Evolutionary conservation across 257 asterid genomes (phyloP), one percentile per base, ranked within the genome.

Genomic region (Striga asiatica): DNA sequence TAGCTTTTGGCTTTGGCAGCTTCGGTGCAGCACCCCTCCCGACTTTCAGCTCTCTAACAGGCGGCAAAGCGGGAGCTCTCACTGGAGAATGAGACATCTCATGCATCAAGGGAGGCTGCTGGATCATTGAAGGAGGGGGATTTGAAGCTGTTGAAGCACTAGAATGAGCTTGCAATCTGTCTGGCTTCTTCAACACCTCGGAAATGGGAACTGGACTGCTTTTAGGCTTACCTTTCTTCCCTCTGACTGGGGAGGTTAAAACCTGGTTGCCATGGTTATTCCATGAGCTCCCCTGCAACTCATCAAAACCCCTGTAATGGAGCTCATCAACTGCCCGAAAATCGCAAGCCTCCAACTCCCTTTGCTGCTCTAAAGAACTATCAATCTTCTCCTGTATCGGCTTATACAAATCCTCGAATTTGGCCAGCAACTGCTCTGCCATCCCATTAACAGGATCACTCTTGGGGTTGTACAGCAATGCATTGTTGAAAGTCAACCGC

Each of bases 1-100:
- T 92, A 0, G 99, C 99, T 67, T 88, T 77, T 0, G 99, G 99
- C 72, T 92, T 92, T 0, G 98, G 95, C 75, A 28, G 88, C 81
- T 81, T 92, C 41, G 56, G 63, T 0, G 70, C 23, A 11, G 9
- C 69, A 22, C 58, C 65, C 31, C 75, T 55, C 23, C 47, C 79
- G 13, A 13, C 58, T 23, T 66, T 74, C 7, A 66, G 74, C 3
- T 70, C 81, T 66, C 63, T 81, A 0, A 68, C 47, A 9, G 75
- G 75, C 6, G 76, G 77, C 62, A 56, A 62, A 9, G 78, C 50
- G 2, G 78, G 71, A 22, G 86, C 81, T 50, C 79, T 75, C 63
- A 77, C 72, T 0, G 95, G 97, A 13, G 95, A 78, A 6, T 76
- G 81, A 8, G 61, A 60, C 45, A 52, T 73, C 32, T 24, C 61